phyloP scores from a whole-genome alignment of 495 filamentous ascomycete species.

The Podospora comata region DNA sequence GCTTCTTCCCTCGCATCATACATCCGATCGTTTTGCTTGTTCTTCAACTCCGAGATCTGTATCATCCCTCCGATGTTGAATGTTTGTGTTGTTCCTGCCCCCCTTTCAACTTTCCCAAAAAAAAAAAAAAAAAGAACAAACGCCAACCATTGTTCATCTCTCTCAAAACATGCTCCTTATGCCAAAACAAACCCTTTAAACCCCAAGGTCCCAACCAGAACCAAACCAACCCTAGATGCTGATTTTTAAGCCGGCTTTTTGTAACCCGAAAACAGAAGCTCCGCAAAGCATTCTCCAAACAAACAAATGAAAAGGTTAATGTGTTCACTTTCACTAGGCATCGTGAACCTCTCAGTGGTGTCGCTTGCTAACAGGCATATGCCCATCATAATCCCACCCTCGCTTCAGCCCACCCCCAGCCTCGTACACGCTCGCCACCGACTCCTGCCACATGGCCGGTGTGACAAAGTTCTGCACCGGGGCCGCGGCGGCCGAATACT shows the following conservation, averaged over 20 bases:
- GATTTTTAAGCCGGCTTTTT: not conserved
- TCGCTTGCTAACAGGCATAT: constrained; percentile 28
- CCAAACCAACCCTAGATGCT: not conserved
- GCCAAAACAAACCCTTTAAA: not conserved
- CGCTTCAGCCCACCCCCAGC: constrained; percentile 72
- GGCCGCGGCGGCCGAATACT: constrained; percentile 53
- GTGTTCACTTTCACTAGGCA: not conserved
- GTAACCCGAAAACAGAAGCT: not conserved
- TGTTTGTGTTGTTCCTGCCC: not conserved
- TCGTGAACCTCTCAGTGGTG: constrained; percentile 9
- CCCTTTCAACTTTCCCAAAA: not conserved
- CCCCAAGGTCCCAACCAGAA: too few species aligned
- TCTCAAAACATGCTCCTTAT: not conserved
- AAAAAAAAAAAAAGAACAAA: not conserved
- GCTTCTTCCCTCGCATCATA: not conserved
- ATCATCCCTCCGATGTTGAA: not conserved
- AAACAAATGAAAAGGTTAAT: not conserved
- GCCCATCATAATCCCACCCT: constrained; percentile 60
- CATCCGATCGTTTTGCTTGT: not conserved
- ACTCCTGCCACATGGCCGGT: constrained; percentile 94
- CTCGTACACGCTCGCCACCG: constrained; percentile 85
- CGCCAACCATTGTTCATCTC: not conserved
- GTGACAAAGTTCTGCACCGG: constrained; percentile 69
- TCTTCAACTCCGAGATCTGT: not conserved
- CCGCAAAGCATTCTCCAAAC: not conserved